These are phyloP conservation scores for Fusarium kyushuense DNA, from an alignment of 2,329 filamentous ascomycete species.

Conservation along the genomic window DNA sequence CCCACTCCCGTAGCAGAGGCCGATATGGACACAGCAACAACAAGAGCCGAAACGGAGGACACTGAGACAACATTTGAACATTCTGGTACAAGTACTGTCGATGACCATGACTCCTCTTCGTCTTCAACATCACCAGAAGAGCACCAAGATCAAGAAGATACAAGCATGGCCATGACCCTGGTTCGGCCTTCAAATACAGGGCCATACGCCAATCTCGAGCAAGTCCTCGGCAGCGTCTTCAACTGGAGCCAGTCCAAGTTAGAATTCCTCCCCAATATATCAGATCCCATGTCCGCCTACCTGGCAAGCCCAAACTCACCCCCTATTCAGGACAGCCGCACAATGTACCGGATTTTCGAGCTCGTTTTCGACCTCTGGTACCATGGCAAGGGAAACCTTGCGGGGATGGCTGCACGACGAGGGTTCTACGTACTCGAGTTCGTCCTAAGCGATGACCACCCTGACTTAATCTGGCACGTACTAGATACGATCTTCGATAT, in stretches of 20 bases:
- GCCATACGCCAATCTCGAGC: conserved; percentile 49
- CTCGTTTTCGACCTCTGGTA: conserved; percentile 55
- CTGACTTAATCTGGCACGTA: conserved; percentile 55
- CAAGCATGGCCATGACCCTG: conserved; percentile 37
- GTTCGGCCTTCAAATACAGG: conserved; percentile 42
- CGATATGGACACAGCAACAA: neutral
- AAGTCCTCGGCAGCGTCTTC: conserved; percentile 51
- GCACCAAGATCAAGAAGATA: conserved; percentile 18
- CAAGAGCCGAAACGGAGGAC: conserved; percentile 1
- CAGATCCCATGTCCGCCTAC: conserved; percentile 55
- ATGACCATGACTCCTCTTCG: conserved; percentile 32
- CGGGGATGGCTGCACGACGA: conserved; percentile 53
- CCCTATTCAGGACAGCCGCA: conserved; percentile 55
- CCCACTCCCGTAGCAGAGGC: conserved; percentile 17
- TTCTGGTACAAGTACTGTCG: conserved; percentile 25
- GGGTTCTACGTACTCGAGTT: conserved; percentile 55
- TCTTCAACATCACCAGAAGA: conserved; percentile 34
- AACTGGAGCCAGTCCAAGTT: conserved; percentile 54
- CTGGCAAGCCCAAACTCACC: conserved; percentile 52
- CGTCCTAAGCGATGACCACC: conserved; percentile 54
- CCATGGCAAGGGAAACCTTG: conserved; percentile 52
- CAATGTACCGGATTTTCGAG: conserved; percentile 57
- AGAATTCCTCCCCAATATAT: conserved; percentile 43
- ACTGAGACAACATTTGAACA: conserved; percentile 35
- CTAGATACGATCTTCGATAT: conserved; percentile 56